phyloP scores from a whole-genome alignment of 768 basidiomycete species.

The Tricholoma furcatifolium region DNA sequence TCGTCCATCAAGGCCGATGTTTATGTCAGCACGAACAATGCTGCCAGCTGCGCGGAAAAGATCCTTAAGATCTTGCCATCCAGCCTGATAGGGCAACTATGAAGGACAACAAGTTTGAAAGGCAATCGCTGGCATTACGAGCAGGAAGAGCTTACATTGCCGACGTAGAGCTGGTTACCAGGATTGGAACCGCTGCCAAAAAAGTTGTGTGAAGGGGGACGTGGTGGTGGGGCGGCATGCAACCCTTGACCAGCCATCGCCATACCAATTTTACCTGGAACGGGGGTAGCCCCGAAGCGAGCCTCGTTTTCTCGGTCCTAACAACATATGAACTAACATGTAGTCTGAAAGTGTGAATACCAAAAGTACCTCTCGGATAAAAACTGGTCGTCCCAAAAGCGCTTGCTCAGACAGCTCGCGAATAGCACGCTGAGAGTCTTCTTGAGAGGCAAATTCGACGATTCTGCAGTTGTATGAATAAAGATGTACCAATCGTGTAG shows the following conservation, averaged over 20 bases:
- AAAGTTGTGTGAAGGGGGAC: constrained; percentile 78
- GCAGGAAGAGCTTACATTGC: constrained; percentile 61
- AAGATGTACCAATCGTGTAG: constrained; percentile 10
- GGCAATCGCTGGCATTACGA: background rate
- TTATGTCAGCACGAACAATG: constrained; percentile 94
- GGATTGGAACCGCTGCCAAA: constrained; percentile 62
- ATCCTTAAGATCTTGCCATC: constrained; percentile 98
- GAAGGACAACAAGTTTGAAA: constrained; percentile 4
- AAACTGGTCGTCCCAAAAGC: constrained; percentile 92
- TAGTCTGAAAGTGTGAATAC: background rate
- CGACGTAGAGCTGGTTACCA: constrained; percentile 92
- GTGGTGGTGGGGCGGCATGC: constrained; percentile 76
- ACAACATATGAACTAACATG: background rate
- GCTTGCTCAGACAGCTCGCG: constrained; percentile 87
- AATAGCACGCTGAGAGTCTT: constrained; percentile 88
- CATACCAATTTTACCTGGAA: constrained; percentile 94
- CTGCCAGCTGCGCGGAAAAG: constrained; percentile 94
- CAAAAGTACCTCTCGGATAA: constrained; percentile 83
- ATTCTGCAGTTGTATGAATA: constrained; percentile 53
- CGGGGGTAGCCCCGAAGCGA: constrained; percentile 92
- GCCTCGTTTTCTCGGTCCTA: constrained; percentile 97
- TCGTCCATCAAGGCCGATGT: constrained; percentile 87
- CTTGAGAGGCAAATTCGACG: constrained; percentile 89
- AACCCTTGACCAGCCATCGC: constrained; percentile 93
- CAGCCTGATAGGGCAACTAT: constrained; percentile 94